A percentile compares a stretch with the other conserved stretches of the same genome.
Conservation (phyloP, 192 early-diverging fungal species). For the Umbelopsis isabellina region DNA sequence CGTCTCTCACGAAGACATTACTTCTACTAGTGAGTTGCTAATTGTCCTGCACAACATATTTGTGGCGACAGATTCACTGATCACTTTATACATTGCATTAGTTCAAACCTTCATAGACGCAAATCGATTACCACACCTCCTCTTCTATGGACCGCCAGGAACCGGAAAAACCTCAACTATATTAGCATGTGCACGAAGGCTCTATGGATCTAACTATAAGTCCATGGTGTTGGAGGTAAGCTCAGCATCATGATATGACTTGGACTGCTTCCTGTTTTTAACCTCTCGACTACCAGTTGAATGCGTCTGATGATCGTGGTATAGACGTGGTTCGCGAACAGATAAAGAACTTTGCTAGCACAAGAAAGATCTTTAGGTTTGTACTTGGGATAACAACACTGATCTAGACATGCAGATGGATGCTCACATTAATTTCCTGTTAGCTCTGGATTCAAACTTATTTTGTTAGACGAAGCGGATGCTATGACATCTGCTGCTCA, state of each 20-base stretch:
- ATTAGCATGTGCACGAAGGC: conserved; percentile 85
- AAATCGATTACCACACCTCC: conserved; percentile 90
- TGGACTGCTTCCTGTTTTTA: background rate
- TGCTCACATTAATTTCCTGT: too few species aligned
- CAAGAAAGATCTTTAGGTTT: conserved; percentile 85
- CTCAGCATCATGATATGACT: background rate
- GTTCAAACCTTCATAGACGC: conserved; percentile 90
- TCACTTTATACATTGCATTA: conserved; percentile 24
- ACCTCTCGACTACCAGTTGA: conserved; percentile 60
- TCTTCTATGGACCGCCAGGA: conserved; percentile 98
- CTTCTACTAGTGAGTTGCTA: conserved; percentile 70
- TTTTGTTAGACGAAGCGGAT: conserved; percentile 97
- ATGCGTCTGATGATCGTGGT: conserved; percentile 98
- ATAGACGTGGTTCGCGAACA: conserved; percentile 98
- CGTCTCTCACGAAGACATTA: conserved; percentile 93
- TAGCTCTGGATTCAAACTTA: conserved; percentile 91
- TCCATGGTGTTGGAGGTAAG: conserved; percentile 92
- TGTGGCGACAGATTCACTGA: background rate
- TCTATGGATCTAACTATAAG: conserved; percentile 83
- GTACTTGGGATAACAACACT: too few species aligned
- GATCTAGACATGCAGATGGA: background rate
- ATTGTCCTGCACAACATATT: too few species aligned
- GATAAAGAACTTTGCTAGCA: conserved; percentile 98
- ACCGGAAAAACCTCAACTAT: conserved; percentile 98
- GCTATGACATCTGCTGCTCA: conserved; percentile 94